Conservation (phyloP, 495 filamentous ascomycete species). For the Cercophora newfieldiana region DNA sequence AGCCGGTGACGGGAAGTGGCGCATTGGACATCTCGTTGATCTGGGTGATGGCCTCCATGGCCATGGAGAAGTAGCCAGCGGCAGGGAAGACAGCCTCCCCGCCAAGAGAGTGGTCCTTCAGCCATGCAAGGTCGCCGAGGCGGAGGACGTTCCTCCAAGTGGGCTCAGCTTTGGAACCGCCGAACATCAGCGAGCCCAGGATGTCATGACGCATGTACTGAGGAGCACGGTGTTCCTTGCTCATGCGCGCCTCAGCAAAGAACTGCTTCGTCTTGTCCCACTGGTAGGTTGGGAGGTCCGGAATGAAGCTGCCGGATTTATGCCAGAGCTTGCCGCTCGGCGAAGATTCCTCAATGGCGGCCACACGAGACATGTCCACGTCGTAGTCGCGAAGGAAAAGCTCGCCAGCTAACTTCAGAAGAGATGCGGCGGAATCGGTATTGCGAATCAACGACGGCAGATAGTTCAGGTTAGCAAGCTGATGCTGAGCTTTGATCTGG, state of each 20-base stretch:
- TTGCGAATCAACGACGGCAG: neutral
- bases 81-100: slow-evolving; percentile 23
- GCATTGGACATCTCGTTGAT: neutral
- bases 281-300: slow-evolving; percentile 40
- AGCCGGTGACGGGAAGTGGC: neutral
- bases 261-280: slow-evolving; percentile 28
- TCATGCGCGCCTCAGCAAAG: slow-evolving; percentile 13
- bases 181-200: slow-evolving; percentile 11
- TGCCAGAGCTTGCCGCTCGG: neutral
- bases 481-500: slow-evolving; percentile 39
- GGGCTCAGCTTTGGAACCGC: slow-evolving; percentile 23
- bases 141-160: slow-evolving; percentile 46
- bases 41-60: slow-evolving; percentile 20
- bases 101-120: slow-evolving; percentile 43
- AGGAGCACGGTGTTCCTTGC: slow-evolving; percentile 6
- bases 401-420: slow-evolving; percentile 33
- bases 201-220: slow-evolving; percentile 17
- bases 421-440: slow-evolving; percentile 18
- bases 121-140: slow-evolving; percentile 33
- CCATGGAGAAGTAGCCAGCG: slow-evolving; percentile 18
- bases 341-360: neutral
- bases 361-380: slow-evolving; percentile 25
- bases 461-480: slow-evolving; percentile 10
- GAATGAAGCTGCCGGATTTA: too few species aligned
- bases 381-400: slow-evolving; percentile 37